phyloP scores from a whole-genome alignment of 2,329 filamentous ascomycete genomes.

The Paecilomyces formosus region DNA sequence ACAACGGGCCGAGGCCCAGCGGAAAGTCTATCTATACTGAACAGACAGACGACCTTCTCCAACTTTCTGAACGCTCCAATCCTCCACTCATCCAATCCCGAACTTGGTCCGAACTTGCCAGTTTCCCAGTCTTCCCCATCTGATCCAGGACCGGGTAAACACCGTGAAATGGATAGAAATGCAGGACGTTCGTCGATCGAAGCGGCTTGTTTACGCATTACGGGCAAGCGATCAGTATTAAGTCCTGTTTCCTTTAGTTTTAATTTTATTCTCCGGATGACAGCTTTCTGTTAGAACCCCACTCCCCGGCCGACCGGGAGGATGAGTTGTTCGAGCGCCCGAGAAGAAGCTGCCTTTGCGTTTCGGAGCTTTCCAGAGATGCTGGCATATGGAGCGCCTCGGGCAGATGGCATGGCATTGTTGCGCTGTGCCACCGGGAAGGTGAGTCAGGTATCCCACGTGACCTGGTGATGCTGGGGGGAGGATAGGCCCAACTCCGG shows the following conservation, averaged over 20 bases:
- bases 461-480: not conserved
- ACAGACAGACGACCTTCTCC: not conserved
- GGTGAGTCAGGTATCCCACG: not conserved
- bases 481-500: not conserved
- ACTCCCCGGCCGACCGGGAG: not conserved
- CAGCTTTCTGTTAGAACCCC: not conserved
- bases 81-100: not conserved
- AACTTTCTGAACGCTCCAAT: not conserved
- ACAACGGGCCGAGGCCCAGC: not conserved
- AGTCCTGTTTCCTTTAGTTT: not conserved
- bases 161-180: not conserved
- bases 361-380: not conserved
- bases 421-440: not conserved
- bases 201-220: not conserved
- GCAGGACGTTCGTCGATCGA: not conserved
- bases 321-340: not conserved
- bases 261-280: too few relatives aligned
- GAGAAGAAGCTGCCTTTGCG: not conserved
- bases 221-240: not conserved
- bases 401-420: not conserved
- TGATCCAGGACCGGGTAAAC: not conserved
- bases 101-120: not conserved
- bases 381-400: not conserved
- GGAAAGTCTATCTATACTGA: not conserved
- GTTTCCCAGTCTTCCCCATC: not conserved